These are phyloP conservation scores for Monilinia laxa DNA, from an alignment of 2,329 filamentous ascomycete genomes.

Conservation along the genomic window DNA sequence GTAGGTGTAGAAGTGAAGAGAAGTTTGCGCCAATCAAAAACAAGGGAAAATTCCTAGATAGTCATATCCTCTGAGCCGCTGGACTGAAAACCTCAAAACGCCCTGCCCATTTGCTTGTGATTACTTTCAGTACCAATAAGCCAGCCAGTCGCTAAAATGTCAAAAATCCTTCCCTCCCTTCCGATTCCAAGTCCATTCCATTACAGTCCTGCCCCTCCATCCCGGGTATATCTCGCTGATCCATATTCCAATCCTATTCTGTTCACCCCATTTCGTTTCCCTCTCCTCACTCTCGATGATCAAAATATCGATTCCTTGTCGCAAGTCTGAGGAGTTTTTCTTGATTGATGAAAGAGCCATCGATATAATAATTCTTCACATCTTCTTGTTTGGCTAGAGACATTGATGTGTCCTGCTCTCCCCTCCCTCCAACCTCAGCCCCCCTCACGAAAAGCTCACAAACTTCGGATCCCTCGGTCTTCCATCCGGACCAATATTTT, in stretches of 20 bases:
- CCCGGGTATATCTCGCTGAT: slow-evolving; percentile 2
- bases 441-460: slow-evolving; percentile 67
- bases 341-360: too few relatives aligned
- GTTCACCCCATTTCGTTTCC: not conserved
- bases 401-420: too few relatives aligned
- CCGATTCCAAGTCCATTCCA: not conserved
- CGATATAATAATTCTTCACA: not conserved
- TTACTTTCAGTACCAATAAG: not conserved
- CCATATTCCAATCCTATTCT: slow-evolving; percentile 1
- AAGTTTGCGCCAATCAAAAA: not conserved
- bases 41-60: too few relatives aligned
- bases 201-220: not conserved
- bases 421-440: slow-evolving; percentile 20
- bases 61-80: too few relatives aligned
- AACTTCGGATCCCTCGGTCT: slow-evolving; percentile 90
- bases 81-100: not conserved
- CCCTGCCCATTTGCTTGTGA: slow-evolving; percentile 9
- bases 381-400: not conserved
- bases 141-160: not conserved
- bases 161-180: not conserved
- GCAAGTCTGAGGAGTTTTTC: not conserved
- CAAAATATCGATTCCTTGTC: not conserved
- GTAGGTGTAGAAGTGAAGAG: not conserved
- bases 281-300: not conserved
- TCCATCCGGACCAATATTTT: slow-evolving; percentile 86